A percentile compares a stretch with the other conserved stretches of the same genome.
These are phyloP conservation scores for Ophiostoma sp. DNA, from an alignment of 2,329 filamentous ascomycete species.

Conservation along the genomic window DNA sequence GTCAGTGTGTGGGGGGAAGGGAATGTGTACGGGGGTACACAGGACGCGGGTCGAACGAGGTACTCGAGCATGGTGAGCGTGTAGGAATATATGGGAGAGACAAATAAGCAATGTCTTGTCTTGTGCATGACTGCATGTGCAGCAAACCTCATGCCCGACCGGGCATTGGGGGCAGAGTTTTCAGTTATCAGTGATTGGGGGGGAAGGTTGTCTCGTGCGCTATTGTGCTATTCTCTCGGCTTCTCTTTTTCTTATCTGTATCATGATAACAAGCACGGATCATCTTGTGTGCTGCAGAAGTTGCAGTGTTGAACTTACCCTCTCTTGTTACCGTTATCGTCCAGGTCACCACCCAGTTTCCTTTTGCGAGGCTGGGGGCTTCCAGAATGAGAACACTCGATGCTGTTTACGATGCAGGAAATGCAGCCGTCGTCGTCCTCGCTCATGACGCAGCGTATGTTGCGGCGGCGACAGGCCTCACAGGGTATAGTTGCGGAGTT, in stretches of 20 bases:
- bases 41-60: neutral
- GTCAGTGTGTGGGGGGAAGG: conserved; percentile 23
- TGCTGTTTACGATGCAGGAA: conserved; percentile 70
- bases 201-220: neutral
- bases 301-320: conserved; percentile 46
- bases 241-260: conserved; percentile 6
- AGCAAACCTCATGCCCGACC: conserved; percentile 8
- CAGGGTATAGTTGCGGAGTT: conserved; percentile 52
- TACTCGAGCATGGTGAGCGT: neutral
- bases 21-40: neutral
- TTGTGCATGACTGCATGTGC: neutral
- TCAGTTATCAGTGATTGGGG: neutral
- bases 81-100: neutral
- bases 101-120: neutral
- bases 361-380: conserved; percentile 75
- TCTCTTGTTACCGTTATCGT: conserved; percentile 57
- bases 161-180: neutral
- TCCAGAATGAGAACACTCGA: conserved; percentile 72
- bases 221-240: conserved; percentile 3
- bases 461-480: conserved; percentile 68
- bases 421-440: conserved; percentile 73
- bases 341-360: conserved; percentile 63
- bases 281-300: neutral
- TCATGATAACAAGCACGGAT: conserved; percentile 6
- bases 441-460: conserved; percentile 67